Evolutionary conservation across 371 early-diverging fungal genomes (phyloP).

Genomic region (Apophysomyces sp.): DNA sequence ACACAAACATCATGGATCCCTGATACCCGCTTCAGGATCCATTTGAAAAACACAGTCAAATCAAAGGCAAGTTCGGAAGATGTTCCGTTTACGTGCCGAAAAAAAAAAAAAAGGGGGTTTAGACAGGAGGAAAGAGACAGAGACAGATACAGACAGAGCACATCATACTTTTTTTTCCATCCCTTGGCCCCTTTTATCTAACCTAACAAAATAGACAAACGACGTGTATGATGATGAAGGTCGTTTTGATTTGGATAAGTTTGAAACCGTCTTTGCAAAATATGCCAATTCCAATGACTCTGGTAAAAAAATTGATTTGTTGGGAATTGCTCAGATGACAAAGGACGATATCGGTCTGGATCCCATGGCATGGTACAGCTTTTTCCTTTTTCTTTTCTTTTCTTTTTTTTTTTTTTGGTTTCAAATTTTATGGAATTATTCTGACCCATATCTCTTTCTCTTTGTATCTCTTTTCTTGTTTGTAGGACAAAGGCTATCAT

Average conservation of each 20-base stretch:
- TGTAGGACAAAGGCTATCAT: slow-evolving; percentile 23
- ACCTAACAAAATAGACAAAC: not conserved
- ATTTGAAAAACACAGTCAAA: slow-evolving; percentile 3
- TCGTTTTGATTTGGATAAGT: slow-evolving; percentile 26
- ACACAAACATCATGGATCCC: slow-evolving; percentile 25
- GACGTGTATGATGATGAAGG: slow-evolving; percentile 31
- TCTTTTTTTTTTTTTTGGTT: not conserved
- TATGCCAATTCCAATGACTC: slow-evolving; percentile 30
- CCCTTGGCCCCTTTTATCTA: not conserved
- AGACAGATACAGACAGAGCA: not conserved
- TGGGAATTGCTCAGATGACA: slow-evolving; percentile 29
- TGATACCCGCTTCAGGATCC: slow-evolving; percentile 14
- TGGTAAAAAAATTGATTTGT: slow-evolving; percentile 29
- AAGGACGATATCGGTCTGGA: slow-evolving; percentile 10
- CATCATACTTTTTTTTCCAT: not conserved
- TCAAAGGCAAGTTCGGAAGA: slow-evolving; percentile 12
- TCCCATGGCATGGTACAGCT: slow-evolving; percentile 14
- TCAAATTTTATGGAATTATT: not conserved
- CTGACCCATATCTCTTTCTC: not conserved
- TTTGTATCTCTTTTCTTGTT: not conserved
- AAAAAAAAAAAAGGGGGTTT: not conserved
- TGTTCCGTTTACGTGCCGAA: not conserved
- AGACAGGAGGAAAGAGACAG: not conserved
- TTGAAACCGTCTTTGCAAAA: slow-evolving; percentile 27
- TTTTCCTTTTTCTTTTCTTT: not conserved